A percentile compares a stretch with the other conserved stretches of the same genome.
phyloP scores from a whole-genome alignment of 768 basidiomycete species.

The Coprinellus micaceus region DNA sequence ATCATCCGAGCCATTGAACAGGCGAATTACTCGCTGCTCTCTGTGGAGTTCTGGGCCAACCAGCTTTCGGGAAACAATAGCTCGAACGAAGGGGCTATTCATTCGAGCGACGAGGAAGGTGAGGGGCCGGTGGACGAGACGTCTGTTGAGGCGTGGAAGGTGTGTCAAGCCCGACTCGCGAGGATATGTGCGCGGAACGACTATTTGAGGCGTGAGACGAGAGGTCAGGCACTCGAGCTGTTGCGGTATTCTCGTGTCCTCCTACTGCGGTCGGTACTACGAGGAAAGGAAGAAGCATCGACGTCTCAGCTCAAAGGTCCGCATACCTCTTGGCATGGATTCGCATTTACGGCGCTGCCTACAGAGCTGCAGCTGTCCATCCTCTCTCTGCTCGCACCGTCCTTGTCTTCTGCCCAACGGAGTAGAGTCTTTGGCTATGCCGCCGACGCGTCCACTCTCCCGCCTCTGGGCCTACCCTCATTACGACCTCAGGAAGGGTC shows the following conservation, averaged over 20 bases:
- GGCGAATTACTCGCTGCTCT: conserved; percentile 44
- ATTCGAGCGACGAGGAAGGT: conserved; percentile 17
- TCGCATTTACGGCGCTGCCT: conserved; percentile 44
- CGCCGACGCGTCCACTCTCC: conserved; percentile 13
- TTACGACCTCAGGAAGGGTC: neutral
- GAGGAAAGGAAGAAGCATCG: neutral
- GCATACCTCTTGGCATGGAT: conserved; percentile 7
- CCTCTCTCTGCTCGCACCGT: conserved; percentile 55
- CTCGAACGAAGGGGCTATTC: conserved; percentile 16
- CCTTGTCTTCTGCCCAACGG: conserved; percentile 52
- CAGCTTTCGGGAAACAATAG: conserved; percentile 23
- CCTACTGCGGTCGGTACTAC: conserved; percentile 34
- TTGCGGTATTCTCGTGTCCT: conserved; percentile 48
- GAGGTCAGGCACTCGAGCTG: conserved; percentile 46
- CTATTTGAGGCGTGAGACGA: conserved; percentile 33
- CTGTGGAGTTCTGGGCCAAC: conserved; percentile 52
- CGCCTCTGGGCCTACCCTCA: conserved; percentile 12
- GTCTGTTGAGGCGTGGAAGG: conserved; percentile 29
- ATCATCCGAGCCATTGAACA: conserved; percentile 45
- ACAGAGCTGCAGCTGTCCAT: conserved; percentile 55
- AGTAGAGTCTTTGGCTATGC: conserved; percentile 52
- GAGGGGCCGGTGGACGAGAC: conserved; percentile 13
- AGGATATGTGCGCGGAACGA: conserved; percentile 41
- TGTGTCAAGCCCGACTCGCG: conserved; percentile 29
- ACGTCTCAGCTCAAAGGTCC: neutral